Evolutionary conservation across 1,284 basidiomycete species (phyloP).

Genomic region (Ceratobasidium sp.): DNA sequence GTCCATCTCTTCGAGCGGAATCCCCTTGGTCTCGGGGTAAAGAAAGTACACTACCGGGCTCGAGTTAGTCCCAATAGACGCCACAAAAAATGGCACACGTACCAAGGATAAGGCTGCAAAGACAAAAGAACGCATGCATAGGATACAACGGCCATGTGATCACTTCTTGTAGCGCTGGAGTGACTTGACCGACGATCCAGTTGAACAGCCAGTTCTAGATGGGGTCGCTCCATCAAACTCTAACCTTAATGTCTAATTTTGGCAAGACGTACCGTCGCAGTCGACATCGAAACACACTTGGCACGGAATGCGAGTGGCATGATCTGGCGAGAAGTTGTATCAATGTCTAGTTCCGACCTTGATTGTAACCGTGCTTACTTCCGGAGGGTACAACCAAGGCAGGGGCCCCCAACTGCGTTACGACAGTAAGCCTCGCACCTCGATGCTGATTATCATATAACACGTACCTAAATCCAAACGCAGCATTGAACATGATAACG

Average conservation of each 20-base stretch:
- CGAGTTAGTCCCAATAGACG: constrained; percentile 58
- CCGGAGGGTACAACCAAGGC: constrained; percentile 90
- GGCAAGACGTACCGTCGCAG: constrained; percentile 70
- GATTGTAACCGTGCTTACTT: constrained; percentile 62
- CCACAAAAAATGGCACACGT: constrained; percentile 51
- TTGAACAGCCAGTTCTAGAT: constrained; percentile 84
- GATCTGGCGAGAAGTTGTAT: constrained; percentile 69
- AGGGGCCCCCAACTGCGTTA: constrained; percentile 76
- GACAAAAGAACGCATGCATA: constrained; percentile 96
- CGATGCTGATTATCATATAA: background rate
- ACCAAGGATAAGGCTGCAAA: constrained; percentile 90
- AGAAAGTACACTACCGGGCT: constrained; percentile 54
- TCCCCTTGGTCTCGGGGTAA: constrained; percentile 67
- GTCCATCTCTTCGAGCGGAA: constrained; percentile 63
- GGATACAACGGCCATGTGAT: constrained; percentile 96
- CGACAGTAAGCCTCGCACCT: constrained; percentile 34
- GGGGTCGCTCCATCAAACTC: background rate
- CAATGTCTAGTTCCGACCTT: background rate
- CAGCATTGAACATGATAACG: constrained; percentile 94
- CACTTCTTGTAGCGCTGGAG: constrained; percentile 88
- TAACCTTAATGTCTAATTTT: constrained; percentile 15
- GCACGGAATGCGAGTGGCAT: constrained; percentile 91
- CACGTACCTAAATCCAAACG: constrained; percentile 84
- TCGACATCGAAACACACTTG: constrained; percentile 94
- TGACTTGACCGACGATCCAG: constrained; percentile 89